Conservation (phyloP, 306 rosid species). For the Fragaria nilgerrensis region DNA sequence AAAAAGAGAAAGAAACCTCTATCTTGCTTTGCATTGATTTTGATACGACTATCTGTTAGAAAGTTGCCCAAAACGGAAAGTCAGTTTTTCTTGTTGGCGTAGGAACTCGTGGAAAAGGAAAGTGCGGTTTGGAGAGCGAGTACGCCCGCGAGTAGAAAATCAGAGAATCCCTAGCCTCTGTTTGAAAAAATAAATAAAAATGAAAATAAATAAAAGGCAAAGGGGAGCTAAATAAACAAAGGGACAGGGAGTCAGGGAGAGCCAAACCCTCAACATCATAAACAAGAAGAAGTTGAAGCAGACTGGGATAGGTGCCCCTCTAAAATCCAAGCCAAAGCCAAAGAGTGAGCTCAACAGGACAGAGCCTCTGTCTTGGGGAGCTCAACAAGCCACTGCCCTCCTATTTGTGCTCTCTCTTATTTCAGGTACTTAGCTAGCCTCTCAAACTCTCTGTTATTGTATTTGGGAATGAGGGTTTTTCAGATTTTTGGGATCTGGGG, state of each 20-base stretch:
- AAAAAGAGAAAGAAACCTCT: too few species aligned
- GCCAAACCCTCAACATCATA: neutral
- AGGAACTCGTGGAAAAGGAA: neutral
- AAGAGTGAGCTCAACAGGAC: slow-evolving; percentile 21
- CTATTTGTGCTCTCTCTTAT: slow-evolving; percentile 24
- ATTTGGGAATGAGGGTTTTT: slow-evolving; percentile 19
- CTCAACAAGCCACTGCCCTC: slow-evolving; percentile 45
- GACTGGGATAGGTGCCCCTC: neutral
- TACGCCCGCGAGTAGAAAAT: too few species aligned
- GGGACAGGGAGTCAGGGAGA: neutral
- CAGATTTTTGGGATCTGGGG: slow-evolving; percentile 46
- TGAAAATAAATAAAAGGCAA: slow-evolving; percentile 3
- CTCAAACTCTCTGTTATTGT: neutral
- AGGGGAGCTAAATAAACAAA: neutral
- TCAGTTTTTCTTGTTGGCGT: neutral
- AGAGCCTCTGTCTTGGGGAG: slow-evolving; percentile 36
- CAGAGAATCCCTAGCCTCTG: too few species aligned
- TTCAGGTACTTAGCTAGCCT: slow-evolving; percentile 15
- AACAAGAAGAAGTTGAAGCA: slow-evolving; percentile 12
- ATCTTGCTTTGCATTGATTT: too few species aligned
- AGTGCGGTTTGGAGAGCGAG: too few species aligned
- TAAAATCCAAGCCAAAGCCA: slow-evolving; percentile 9
- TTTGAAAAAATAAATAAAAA: neutral
- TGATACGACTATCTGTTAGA: neutral
- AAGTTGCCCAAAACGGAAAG: neutral